Evolutionary conservation across 345 rosid species (phyloP).

Genomic region (Lepidium aucheri): DNA sequence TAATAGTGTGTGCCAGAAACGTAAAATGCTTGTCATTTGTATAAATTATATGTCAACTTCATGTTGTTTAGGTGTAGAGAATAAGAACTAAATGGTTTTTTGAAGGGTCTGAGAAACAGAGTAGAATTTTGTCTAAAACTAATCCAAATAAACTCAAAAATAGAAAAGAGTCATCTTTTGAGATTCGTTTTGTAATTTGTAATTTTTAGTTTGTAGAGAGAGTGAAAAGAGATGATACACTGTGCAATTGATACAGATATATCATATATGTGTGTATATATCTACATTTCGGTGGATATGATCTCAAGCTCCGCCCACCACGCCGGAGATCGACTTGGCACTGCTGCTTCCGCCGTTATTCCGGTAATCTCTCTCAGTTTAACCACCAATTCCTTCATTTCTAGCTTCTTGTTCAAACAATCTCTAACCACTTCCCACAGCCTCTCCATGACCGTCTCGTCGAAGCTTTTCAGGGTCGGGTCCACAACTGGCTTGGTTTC

Average conservation of each 20-base stretch:
- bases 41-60: not conserved
- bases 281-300: slow-evolving; percentile 42
- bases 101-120: not conserved
- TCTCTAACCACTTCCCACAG: slow-evolving; percentile 49
- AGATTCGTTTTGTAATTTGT: not conserved
- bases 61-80: not conserved
- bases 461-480: slow-evolving; percentile 46
- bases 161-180: not conserved
- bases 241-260: slow-evolving; percentile 1
- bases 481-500: slow-evolving; percentile 45
- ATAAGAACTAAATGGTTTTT: not conserved
- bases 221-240: not conserved
- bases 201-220: not conserved
- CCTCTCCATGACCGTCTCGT: slow-evolving; percentile 43
- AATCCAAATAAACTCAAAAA: not conserved
- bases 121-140: not conserved
- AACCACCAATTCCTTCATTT: slow-evolving; percentile 48
- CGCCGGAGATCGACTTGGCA: slow-evolving; percentile 71
- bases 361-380: slow-evolving; percentile 68
- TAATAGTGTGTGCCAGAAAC: no score
- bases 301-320: slow-evolving; percentile 99
- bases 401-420: slow-evolving; percentile 50
- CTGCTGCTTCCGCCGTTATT: slow-evolving; percentile 60
- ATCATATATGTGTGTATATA: not conserved
- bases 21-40: no score